These are phyloP conservation scores for Ophiocordyceps robertsii DNA, from an alignment of 2,329 filamentous ascomycete genomes.

Conservation along the genomic window DNA sequence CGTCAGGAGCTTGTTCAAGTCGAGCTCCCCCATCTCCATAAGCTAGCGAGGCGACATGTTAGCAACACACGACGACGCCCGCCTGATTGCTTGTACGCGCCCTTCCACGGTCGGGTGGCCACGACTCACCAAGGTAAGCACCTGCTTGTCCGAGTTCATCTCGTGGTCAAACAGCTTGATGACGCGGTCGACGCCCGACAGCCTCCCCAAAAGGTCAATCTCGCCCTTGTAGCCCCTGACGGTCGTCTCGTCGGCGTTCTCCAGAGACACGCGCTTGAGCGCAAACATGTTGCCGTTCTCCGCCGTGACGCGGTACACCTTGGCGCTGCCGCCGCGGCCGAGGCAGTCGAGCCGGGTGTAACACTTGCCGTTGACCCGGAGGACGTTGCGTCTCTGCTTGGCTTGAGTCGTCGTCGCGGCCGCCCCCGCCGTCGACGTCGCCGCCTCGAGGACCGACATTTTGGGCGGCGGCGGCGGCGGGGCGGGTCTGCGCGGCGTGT, in stretches of 20 bases:
- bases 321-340: constrained; percentile 82
- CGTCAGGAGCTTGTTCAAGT: constrained; percentile 75
- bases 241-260: constrained; percentile 73
- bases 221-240: constrained; percentile 87
- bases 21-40: constrained; percentile 94
- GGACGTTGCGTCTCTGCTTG: constrained; percentile 65
- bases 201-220: constrained; percentile 75
- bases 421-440: constrained; percentile 71
- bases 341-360: constrained; percentile 86
- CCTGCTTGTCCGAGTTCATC: constrained; percentile 81
- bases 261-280: constrained; percentile 81
- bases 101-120: too few relatives aligned
- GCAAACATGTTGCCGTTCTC: constrained; percentile 95
- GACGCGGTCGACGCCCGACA: constrained; percentile 77
- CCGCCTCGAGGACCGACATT: constrained; percentile 91
- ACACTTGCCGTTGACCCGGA: constrained; percentile 80
- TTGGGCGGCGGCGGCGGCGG: constrained; percentile 81
- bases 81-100: too few relatives aligned
- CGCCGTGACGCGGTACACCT: constrained; percentile 92
- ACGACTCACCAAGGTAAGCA: constrained; percentile 63
- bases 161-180: constrained; percentile 87
- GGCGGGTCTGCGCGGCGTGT: constrained; percentile 66
- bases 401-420: constrained; percentile 61
- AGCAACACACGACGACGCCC: neutral
- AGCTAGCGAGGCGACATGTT: constrained; percentile 36